These are phyloP conservation scores for Blastobotrys buckinghamii DNA, from an alignment of 1,139 yeast species.

Conservation along the genomic window DNA sequence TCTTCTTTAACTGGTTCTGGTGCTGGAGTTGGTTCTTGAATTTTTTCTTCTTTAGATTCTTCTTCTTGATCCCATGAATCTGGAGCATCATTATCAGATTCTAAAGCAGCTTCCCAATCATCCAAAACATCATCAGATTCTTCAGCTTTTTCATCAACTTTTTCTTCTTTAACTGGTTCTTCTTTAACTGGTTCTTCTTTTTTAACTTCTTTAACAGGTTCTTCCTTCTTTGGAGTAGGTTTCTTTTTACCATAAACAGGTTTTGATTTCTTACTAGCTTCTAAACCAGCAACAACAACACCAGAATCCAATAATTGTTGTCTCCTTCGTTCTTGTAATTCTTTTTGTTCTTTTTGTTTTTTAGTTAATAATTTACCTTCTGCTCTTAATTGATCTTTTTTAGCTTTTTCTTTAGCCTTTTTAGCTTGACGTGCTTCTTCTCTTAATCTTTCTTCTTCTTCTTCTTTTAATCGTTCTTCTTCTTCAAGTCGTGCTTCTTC, in stretches of 20 bases:
- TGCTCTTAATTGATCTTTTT: constrained; percentile 85
- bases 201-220: constrained; percentile 21
- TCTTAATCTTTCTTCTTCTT: constrained; percentile 57
- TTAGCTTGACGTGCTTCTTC: constrained; percentile 63
- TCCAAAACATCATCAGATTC: constrained; percentile 33
- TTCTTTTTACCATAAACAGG: constrained; percentile 74
- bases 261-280: constrained; percentile 52
- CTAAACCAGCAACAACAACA: constrained; percentile 68
- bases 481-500: constrained; percentile 56
- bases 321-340: constrained; percentile 81
- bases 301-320: constrained; percentile 75
- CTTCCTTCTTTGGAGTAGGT: constrained; percentile 46
- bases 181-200: constrained; percentile 31
- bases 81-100: constrained; percentile 32
- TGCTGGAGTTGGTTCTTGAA: constrained; percentile 20
- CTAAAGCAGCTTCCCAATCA: constrained; percentile 38
- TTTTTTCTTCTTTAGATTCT: constrained; percentile 19
- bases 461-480: constrained; percentile 48
- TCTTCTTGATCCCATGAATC: constrained; percentile 29
- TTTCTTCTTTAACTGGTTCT: constrained; percentile 25
- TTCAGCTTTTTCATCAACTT: constrained; percentile 19
- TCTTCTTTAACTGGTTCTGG: constrained; percentile 19
- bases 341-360: constrained; percentile 93
- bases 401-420: constrained; percentile 68
- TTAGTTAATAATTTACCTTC: constrained; percentile 80